Base-by-base conservation (phyloP, 2,329 filamentous ascomycete species). In the Ceratocystis diversiconidia region DNA sequence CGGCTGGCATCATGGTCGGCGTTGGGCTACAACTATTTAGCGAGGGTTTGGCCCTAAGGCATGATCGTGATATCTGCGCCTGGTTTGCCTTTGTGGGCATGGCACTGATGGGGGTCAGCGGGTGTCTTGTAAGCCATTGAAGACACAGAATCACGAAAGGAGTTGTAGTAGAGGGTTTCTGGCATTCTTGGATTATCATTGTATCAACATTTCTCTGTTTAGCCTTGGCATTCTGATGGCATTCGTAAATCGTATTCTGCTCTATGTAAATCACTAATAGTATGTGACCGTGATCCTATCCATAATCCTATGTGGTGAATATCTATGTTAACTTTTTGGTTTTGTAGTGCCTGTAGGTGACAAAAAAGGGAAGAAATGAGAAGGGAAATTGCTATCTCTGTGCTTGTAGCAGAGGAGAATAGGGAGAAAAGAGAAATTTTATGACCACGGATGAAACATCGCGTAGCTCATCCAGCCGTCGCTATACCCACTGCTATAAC, bases 1-100 rank as follows among this genome's bases (percentile, higher is more conserved):
- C 92, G 0, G 86, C 91, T 0, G 94, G 94, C 0, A 95, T 99
- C 71, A 97, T 99, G 94, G 87, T 90, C 32, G 94, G 88, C 71
- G 94, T 99, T 36, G 91, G 88, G 2, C 76, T 99, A 72, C 89
- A 95, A 75, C 78, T 99, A 5, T 92, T 96, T 72, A 86, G 88
- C 2, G 92, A 99, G 78, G 88, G 87, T 70, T 74, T 96, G 72
- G 88, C 87, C 66, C 76, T 96, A 72, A 92, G 90, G 70, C 90
- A 95, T 76, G 86, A 86, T 72, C 81, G 86, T 68, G 85, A 86
- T 68, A 72, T 94, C 71, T 92, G 88, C 75, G 89, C 91, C 71
- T 79, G 84, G 28, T 92, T 90, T 77, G 90, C 85, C 6, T 94
- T 95, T 76, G 72, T 88, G 28, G 89, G 94, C 1, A 97, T 97